A percentile compares a stretch with the other conserved stretches of the same genome.
Evolutionary conservation across 108 stramenopile genomes (phyloP).

Genomic region (Nitzschia sp.): DNA sequence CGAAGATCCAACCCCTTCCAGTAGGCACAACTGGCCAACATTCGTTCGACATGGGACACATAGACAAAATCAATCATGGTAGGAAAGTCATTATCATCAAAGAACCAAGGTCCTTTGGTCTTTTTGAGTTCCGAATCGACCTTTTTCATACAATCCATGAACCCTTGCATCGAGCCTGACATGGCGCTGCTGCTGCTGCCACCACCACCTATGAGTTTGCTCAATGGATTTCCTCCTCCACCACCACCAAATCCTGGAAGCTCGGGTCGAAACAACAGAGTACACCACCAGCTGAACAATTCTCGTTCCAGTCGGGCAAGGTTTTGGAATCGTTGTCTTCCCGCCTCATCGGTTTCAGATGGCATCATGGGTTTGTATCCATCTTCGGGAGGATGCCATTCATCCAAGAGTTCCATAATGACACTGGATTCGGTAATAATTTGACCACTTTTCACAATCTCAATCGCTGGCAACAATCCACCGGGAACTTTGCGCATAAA

Average conservation of each 20-base stretch:
- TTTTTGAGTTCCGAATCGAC: conserved; percentile 73
- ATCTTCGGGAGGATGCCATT: conserved; percentile 65
- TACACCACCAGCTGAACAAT: conserved; percentile 93
- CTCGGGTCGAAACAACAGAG: conserved; percentile 82
- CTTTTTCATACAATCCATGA: conserved; percentile 70
- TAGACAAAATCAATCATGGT: conserved; percentile 95
- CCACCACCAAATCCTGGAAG: conserved; percentile 25
- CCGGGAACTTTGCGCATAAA: conserved; percentile 86
- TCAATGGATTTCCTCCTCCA: conserved; percentile 40
- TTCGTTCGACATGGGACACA: conserved; percentile 85
- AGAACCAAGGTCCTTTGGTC: conserved; percentile 91
- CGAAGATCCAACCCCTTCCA: conserved; percentile 91
- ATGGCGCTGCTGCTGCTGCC: conserved; percentile 46
- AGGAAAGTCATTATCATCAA: conserved; percentile 80
- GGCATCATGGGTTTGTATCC: conserved; percentile 78
- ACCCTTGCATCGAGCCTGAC: conserved; percentile 79
- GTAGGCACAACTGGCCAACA: conserved; percentile 88
- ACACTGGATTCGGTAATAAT: conserved; percentile 82
- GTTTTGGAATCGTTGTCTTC: conserved; percentile 38
- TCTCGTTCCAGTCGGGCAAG: conserved; percentile 87
- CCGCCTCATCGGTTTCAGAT: neutral
- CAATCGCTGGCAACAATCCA: conserved; percentile 88
- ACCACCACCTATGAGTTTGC: conserved; percentile 44
- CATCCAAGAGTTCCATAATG: conserved; percentile 91
- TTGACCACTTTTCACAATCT: conserved; percentile 68